Percentiles rank a stretch among this genome's conserved stretches.
Conservation (phyloP, 352 stramenopile species). For the Phytopythium ostracodes region DNA sequence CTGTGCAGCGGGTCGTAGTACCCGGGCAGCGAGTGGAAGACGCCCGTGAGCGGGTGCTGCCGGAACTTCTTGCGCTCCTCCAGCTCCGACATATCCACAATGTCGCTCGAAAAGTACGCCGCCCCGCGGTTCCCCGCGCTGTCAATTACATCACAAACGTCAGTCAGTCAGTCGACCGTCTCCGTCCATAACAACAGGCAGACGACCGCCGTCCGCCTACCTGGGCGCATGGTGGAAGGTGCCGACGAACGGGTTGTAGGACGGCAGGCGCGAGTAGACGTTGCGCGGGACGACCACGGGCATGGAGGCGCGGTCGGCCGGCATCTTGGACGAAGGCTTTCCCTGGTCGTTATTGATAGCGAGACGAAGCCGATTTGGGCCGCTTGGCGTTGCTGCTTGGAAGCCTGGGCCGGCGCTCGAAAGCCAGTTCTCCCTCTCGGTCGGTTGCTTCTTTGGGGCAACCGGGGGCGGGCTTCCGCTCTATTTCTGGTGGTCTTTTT, state of each 20-base stretch:
- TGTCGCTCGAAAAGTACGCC: conserved; percentile 86
- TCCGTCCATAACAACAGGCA: no score
- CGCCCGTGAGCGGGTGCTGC: conserved; percentile 83
- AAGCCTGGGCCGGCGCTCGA: no score
- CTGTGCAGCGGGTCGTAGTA: conserved; percentile 87
- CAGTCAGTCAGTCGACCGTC: no score
- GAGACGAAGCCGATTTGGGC: not conserved
- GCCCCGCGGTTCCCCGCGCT: conserved; percentile 82
- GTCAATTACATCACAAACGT: conserved; percentile 4
- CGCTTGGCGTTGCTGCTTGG: no score
- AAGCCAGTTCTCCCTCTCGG: not conserved
- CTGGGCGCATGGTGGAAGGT: conserved; percentile 89
- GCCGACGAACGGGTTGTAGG: conserved; percentile 87
- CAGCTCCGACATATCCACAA: conserved; percentile 84
- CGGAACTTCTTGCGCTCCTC: conserved; percentile 89
- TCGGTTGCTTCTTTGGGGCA: not conserved
- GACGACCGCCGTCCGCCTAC: conserved; percentile 16
- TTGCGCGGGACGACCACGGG: conserved; percentile 44
- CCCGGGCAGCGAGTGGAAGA: conserved; percentile 81
- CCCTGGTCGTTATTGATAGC: not conserved
- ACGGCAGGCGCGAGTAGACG: conserved; percentile 80
- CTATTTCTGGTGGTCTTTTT: conserved; percentile 6
- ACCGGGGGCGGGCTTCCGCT: not conserved
- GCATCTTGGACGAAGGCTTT: not conserved
- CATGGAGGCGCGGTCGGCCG: conserved; percentile 4